Conservation (phyloP, 2,329 filamentous ascomycete species). For the Cordyceps cateniannulata region DNA sequence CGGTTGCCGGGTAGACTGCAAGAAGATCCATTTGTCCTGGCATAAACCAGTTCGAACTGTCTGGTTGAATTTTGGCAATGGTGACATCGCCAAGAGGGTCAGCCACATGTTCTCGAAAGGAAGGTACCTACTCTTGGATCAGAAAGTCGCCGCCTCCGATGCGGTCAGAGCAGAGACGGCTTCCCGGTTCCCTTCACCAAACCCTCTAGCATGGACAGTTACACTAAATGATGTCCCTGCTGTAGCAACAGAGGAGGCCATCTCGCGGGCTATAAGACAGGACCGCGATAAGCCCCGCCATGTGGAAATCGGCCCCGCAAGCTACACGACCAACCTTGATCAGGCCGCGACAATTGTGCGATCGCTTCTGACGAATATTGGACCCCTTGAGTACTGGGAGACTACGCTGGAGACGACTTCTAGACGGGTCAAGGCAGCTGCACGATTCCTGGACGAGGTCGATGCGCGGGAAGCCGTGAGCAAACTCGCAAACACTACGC, state of each 20-base stretch:
- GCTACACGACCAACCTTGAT: neutral
- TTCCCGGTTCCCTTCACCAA: neutral
- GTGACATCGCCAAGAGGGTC: conserved; percentile 17
- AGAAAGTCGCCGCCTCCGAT: conserved; percentile 13
- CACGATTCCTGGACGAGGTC: conserved; percentile 30
- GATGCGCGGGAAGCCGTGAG: conserved; percentile 37
- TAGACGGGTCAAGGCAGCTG: conserved; percentile 33
- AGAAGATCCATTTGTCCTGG: conserved; percentile 31
- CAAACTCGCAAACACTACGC: conserved; percentile 38
- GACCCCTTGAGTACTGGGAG: conserved; percentile 30
- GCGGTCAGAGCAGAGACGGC: neutral
- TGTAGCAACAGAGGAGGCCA: neutral
- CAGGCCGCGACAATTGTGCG: conserved; percentile 31
- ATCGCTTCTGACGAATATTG: conserved; percentile 25
- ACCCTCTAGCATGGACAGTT: neutral
- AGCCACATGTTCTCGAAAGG: conserved; percentile 17
- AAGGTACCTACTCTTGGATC: conserved; percentile 19
- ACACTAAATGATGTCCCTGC: neutral
- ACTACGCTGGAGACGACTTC: conserved; percentile 17
- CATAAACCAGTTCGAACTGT: conserved; percentile 23
- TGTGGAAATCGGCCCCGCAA: neutral
- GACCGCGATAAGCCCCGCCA: neutral
- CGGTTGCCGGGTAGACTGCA: conserved; percentile 27
- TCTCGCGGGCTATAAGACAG: neutral
- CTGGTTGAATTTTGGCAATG: conserved; percentile 24